Conservation (phyloP, 495 filamentous ascomycete genomes). For the Extremus antarcticus region DNA sequence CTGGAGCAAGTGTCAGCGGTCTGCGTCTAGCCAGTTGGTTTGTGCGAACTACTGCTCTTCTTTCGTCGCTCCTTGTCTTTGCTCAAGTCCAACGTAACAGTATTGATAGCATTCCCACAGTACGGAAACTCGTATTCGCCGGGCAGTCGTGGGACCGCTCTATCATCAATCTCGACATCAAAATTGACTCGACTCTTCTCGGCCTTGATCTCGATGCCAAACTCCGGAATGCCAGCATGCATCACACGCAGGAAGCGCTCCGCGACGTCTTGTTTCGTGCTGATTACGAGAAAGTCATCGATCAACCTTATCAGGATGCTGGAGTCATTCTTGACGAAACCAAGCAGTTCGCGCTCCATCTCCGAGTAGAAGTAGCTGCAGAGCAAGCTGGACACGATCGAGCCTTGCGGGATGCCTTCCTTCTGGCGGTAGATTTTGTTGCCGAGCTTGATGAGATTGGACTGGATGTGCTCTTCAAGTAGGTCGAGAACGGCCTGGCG, state of each 20-base stretch:
- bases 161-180: constrained; percentile 46
- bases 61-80: constrained; percentile 45
- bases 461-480: constrained; percentile 62
- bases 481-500: constrained; percentile 54
- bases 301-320: constrained; percentile 69
- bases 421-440: constrained; percentile 85
- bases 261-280: constrained; percentile 52
- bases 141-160: constrained; percentile 40
- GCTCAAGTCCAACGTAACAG: constrained; percentile 60
- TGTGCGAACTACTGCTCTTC: constrained; percentile 33
- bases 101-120: constrained; percentile 71
- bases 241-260: constrained; percentile 63
- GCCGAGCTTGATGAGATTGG: constrained; percentile 79
- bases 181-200: constrained; percentile 84
- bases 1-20: constrained; percentile 22
- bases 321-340: constrained; percentile 50
- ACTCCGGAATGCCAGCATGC: constrained; percentile 64
- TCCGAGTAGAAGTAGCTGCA: constrained; percentile 94
- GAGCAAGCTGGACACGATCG: constrained; percentile 68
- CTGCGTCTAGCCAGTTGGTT: background rate
- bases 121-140: constrained; percentile 61
- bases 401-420: constrained; percentile 85
- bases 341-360: constrained; percentile 57
- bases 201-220: constrained; percentile 67
- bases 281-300: constrained; percentile 89